Conservation (phyloP, 192 early-diverging fungal species). For the Podila verticillata region DNA sequence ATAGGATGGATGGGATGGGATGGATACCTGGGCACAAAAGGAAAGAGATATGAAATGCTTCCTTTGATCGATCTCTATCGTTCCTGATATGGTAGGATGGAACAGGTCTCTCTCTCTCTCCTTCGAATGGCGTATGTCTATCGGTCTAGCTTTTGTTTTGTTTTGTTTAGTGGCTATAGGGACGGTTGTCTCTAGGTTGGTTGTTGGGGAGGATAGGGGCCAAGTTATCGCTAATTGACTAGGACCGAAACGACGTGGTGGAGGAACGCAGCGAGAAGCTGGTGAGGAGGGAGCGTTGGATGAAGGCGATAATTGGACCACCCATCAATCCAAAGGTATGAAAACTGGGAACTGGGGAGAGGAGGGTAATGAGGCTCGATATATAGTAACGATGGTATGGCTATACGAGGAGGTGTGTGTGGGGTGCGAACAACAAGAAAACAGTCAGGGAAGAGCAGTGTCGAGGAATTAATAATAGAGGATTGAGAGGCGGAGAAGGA, state of each 20-base stretch:
- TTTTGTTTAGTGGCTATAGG: background rate
- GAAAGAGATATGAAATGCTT: background rate
- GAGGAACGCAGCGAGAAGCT: slow-evolving; percentile 3
- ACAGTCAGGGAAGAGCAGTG: background rate
- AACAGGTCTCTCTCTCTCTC: too few species aligned
- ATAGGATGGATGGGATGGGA: background rate
- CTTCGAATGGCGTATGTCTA: too few species aligned
- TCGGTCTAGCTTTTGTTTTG: too few species aligned
- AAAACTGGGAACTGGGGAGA: background rate
- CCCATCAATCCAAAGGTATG: background rate
- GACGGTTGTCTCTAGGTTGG: background rate
- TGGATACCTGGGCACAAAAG: background rate
- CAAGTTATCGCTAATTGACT: background rate
- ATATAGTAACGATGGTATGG: slow-evolving; percentile 1
- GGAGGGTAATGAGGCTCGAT: background rate
- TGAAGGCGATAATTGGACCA: background rate
- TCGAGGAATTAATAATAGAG: too few species aligned
- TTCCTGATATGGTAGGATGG: too few species aligned
- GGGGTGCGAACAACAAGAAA: background rate
- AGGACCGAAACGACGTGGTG: background rate
- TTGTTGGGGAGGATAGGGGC: background rate
- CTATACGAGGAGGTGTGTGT: background rate
- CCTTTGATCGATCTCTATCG: too few species aligned
- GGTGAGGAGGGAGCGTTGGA: background rate
- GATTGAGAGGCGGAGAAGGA: too few species aligned